phyloP scores from a whole-genome alignment of 768 basidiomycete species.

The Boletus subcaerulescens region DNA sequence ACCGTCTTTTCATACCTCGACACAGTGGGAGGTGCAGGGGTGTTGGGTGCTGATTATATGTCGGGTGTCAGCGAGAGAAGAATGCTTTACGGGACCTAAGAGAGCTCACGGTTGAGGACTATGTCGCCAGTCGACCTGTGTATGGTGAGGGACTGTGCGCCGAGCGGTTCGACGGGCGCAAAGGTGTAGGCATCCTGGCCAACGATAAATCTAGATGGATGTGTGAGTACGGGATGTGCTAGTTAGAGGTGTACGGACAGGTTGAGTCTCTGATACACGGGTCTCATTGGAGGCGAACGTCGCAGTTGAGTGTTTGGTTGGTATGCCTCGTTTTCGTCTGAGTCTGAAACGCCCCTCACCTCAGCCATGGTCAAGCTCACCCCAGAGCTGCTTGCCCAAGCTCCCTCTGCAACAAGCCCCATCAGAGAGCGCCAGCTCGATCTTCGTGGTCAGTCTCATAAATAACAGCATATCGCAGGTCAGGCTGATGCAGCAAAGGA shows the following conservation, averaged over 20 bases:
- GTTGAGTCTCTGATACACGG: constrained; percentile 70
- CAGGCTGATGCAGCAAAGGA: constrained; percentile 44
- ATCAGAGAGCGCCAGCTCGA: constrained; percentile 89
- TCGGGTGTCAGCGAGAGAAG: background rate
- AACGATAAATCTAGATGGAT: constrained; percentile 53
- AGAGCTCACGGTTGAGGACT: constrained; percentile 59
- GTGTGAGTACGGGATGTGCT: background rate
- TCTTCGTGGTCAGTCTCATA: constrained; percentile 64
- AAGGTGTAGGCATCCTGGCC: constrained; percentile 77
- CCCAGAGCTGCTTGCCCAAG: constrained; percentile 86
- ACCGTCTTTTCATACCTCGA: constrained; percentile 61
- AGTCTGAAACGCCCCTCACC: constrained; percentile 33
- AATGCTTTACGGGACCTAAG: background rate
- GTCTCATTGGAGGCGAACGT: constrained; percentile 48
- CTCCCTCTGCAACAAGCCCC: constrained; percentile 73
- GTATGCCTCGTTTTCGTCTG: constrained; percentile 27
- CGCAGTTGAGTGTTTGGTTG: background rate
- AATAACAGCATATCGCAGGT: constrained; percentile 2
- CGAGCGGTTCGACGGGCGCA: constrained; percentile 58
- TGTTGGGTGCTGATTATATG: constrained; percentile 46
- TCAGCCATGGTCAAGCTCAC: constrained; percentile 80
- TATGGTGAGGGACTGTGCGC: constrained; percentile 66
- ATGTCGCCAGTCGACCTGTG: constrained; percentile 75
- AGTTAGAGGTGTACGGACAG: constrained; percentile 43
- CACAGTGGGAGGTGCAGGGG: constrained; percentile 50